A percentile compares a stretch with the other conserved stretches of the same genome.
Conservation (phyloP, 352 stramenopile species). For the Phytophthora gonapodyides region DNA sequence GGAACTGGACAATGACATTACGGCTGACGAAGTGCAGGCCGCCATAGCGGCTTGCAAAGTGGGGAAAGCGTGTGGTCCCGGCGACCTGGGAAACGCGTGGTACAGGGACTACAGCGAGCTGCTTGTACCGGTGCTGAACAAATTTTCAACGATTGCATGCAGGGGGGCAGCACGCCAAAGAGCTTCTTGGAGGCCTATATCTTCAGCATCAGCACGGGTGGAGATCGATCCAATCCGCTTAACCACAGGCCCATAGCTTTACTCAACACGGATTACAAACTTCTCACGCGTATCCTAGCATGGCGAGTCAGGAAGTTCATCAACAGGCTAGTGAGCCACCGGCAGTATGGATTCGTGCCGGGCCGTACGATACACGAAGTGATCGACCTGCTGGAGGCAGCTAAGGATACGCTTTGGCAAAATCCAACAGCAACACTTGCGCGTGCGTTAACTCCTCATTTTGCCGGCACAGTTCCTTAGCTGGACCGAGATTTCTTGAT, state of each 20-base stretch:
- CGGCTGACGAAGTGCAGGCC: background rate
- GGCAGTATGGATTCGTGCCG: conserved; percentile 7
- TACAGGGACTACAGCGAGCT: background rate
- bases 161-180: background rate
- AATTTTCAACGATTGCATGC: background rate
- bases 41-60: background rate
- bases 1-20: too few relatives aligned
- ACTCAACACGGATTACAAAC: conserved; percentile 20
- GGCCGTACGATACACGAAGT: too few relatives aligned
- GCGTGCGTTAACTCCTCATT: conserved; percentile 1
- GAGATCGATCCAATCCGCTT: background rate
- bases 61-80: background rate
- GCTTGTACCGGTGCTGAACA: background rate
- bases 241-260: conserved; percentile 18
- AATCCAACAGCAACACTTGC: background rate
- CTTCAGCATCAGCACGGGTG: background rate
- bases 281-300: conserved; percentile 4
- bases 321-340: background rate
- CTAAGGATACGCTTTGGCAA: background rate
- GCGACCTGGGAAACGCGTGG: background rate
- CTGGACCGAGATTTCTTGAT: conserved; percentile 2
- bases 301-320: conserved; percentile 5
- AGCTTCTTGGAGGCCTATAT: conserved; percentile 4
- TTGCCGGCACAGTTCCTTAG: conserved; percentile 9
- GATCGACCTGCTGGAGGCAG: conserved; percentile 10